Conservation (phyloP, 345 rosid genomes). For the thale cress (Arabidopsis thaliana) region DNA sequence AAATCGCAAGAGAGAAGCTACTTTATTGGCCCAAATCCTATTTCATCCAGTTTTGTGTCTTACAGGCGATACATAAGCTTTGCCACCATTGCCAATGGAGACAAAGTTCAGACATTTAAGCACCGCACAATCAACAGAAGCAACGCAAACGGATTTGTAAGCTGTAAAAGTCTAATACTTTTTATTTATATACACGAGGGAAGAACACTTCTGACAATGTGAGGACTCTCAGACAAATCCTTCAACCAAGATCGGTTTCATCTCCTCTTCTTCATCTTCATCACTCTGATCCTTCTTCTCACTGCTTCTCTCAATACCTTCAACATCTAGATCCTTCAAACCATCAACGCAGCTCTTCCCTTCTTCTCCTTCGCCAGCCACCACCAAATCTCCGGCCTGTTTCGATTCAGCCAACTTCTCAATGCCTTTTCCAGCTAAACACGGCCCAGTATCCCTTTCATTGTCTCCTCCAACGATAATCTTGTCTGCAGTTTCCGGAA, state of each 20-base stretch:
- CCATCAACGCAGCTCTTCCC: conserved; percentile 41
- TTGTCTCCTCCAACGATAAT: conserved; percentile 20
- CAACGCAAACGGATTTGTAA: not conserved
- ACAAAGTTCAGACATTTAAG: conserved; percentile 9
- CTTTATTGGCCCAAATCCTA: not conserved
- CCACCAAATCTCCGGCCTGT: conserved; percentile 32
- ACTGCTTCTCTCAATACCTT: conserved; percentile 27
- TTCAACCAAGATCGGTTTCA: conserved; percentile 42
- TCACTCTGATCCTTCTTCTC: conserved; percentile 30
- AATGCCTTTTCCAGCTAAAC: conserved; percentile 38
- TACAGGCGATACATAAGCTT: conserved; percentile 26
- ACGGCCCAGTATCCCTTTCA: conserved; percentile 24
- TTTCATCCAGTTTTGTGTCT: conserved; percentile 6
- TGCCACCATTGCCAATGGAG: conserved; percentile 12
- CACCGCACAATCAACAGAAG: not conserved
- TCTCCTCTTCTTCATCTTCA: conserved; percentile 36
- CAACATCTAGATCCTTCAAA: conserved; percentile 30
- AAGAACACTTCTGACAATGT: not conserved
- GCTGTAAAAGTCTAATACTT: conserved; percentile 20
- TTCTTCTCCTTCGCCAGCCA: conserved; percentile 35
- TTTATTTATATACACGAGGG: conserved; percentile 32
- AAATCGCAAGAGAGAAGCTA: not conserved
- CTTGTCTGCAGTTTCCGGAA: conserved; percentile 27
- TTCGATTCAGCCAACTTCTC: conserved; percentile 12
- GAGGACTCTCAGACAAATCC: conserved; percentile 37